Percentiles rank a stretch among this genome's conserved stretches.
phyloP scores from a whole-genome alignment of 2,329 filamentous ascomycete genomes.

The Colletotrichum higginsianum region DNA sequence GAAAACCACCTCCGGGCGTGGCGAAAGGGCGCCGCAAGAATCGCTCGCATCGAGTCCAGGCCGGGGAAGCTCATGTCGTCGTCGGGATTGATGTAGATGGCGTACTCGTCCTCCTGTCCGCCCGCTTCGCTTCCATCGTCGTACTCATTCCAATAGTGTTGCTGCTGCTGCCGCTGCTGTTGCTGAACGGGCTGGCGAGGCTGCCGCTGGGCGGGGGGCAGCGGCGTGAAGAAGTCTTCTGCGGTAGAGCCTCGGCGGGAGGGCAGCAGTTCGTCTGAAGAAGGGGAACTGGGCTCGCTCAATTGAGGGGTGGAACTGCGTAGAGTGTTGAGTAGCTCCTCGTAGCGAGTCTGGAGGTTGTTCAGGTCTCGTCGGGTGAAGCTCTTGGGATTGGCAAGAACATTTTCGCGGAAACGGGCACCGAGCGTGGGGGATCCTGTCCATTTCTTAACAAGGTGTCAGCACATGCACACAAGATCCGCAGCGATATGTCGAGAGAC shows the following conservation, averaged over 20 bases:
- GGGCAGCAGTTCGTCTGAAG: conserved; percentile 47
- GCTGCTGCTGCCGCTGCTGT: conserved; percentile 47
- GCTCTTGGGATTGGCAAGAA: conserved; percentile 77
- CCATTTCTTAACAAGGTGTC: conserved; percentile 75
- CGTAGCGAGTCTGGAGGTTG: conserved; percentile 64
- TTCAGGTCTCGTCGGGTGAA: conserved; percentile 79
- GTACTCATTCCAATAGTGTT: conserved; percentile 88
- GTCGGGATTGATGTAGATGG: conserved; percentile 82
- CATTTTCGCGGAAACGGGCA: conserved; percentile 75
- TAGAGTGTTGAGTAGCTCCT: conserved; percentile 64
- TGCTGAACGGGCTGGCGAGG: conserved; percentile 47
- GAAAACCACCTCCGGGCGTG: conserved; percentile 68
- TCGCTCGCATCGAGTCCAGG: conserved; percentile 70
- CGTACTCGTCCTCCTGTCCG: conserved; percentile 72
- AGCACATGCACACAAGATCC: neutral
- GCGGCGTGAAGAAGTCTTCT: conserved; percentile 32
- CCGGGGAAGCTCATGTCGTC: conserved; percentile 73
- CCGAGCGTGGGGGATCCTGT: conserved; percentile 79
- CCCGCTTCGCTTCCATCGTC: conserved; percentile 82
- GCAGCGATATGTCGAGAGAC: neutral
- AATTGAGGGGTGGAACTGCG: conserved; percentile 60
- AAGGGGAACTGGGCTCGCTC: conserved; percentile 58
- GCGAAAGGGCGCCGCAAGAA: conserved; percentile 65
- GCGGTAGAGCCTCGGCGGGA: conserved; percentile 41
- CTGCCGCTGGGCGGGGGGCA: conserved; percentile 38